These are phyloP conservation scores for Leptographium wingfieldii DNA, from an alignment of 2,329 filamentous ascomycete species.

Conservation along the genomic window DNA sequence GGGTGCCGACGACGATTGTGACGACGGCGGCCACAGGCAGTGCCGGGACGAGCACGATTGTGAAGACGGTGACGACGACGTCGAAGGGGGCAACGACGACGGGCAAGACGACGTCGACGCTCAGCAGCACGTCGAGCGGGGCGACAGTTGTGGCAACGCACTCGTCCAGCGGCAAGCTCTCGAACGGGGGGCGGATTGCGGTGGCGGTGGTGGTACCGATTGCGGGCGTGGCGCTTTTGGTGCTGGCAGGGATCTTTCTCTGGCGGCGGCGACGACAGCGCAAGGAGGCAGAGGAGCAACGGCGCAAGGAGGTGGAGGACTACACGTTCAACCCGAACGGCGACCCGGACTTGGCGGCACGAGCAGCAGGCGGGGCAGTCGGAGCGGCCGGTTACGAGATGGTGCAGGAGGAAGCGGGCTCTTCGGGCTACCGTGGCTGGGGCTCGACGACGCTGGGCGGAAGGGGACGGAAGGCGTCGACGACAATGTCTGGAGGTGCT, in stretches of 20 bases:
- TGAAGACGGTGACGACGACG: constrained; percentile 12
- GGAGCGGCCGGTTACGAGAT: constrained; percentile 46
- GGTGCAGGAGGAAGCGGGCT: constrained; percentile 63
- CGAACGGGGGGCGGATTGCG: constrained; percentile 61
- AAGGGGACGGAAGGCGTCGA: constrained; percentile 72
- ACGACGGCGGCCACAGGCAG: constrained; percentile 17
- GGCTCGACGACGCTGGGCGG: constrained; percentile 60
- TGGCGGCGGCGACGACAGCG: constrained; percentile 83
- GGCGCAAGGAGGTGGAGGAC: constrained; percentile 92
- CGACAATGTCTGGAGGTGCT: constrained; percentile 69
- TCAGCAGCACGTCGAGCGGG: constrained; percentile 12
- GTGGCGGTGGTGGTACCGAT: constrained; percentile 92
- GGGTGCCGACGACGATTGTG: constrained; percentile 25
- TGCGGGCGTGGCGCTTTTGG: constrained; percentile 69
- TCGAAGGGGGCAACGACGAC: constrained; percentile 9
- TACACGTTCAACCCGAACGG: constrained; percentile 98
- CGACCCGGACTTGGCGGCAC: constrained; percentile 60
- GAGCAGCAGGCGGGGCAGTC: constrained; percentile 23
- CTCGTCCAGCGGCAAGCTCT: constrained; percentile 28
- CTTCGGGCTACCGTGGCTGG: constrained; percentile 86
- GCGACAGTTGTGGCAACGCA: constrained; percentile 17
- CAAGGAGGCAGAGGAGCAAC: constrained; percentile 73
- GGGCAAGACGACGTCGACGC: constrained; percentile 10
- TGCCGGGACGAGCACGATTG: constrained; percentile 9
- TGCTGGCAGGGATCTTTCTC: constrained; percentile 64